Conservation (phyloP, 2,329 filamentous ascomycete species). For the Graphilbum ipis-grandicollis region DNA sequence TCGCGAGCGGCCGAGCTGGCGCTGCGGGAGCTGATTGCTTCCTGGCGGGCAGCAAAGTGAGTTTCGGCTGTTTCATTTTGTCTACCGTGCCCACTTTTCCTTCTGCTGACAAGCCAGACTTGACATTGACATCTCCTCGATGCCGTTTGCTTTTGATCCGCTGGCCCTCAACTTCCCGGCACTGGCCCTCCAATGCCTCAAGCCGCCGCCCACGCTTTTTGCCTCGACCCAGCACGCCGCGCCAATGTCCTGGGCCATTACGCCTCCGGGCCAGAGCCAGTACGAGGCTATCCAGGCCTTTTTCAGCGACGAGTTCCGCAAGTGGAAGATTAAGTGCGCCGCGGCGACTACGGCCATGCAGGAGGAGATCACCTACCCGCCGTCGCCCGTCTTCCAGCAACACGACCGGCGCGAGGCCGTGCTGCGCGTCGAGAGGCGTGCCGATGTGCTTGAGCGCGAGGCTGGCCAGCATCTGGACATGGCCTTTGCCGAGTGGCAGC, state of each 20-base stretch:
- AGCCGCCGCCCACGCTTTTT: slow-evolving; percentile 66
- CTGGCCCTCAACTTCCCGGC: slow-evolving; percentile 73
- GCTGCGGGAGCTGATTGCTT: slow-evolving; percentile 64
- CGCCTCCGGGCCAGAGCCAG: slow-evolving; percentile 57
- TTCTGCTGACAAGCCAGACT: slow-evolving; percentile 1
- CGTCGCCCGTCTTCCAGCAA: slow-evolving; percentile 19
- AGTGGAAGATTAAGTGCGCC: slow-evolving; percentile 40
- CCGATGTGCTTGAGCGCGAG: slow-evolving; percentile 46
- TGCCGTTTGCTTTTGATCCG: slow-evolving; percentile 67
- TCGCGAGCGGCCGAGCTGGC: slow-evolving; percentile 72
- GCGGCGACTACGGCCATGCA: slow-evolving; percentile 28
- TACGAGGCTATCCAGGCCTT: slow-evolving; percentile 51
- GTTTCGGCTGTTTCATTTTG: slow-evolving; percentile 11
- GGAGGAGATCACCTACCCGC: slow-evolving; percentile 35
- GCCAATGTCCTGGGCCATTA: slow-evolving; percentile 63
- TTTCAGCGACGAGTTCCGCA: slow-evolving; percentile 49
- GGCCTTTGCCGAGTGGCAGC: slow-evolving; percentile 61
- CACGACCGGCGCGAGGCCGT: slow-evolving; percentile 28
- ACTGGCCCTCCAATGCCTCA: slow-evolving; percentile 65
- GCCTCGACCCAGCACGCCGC: slow-evolving; percentile 65
- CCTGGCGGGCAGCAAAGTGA: slow-evolving; percentile 69
- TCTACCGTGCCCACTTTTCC: neutral
- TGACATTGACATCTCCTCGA: slow-evolving; percentile 34
- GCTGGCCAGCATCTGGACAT: slow-evolving; percentile 60
- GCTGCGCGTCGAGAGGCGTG: slow-evolving; percentile 31